phyloP scores from a whole-genome alignment of 345 rosid genomes.

The Laguncularia racemosa region DNA sequence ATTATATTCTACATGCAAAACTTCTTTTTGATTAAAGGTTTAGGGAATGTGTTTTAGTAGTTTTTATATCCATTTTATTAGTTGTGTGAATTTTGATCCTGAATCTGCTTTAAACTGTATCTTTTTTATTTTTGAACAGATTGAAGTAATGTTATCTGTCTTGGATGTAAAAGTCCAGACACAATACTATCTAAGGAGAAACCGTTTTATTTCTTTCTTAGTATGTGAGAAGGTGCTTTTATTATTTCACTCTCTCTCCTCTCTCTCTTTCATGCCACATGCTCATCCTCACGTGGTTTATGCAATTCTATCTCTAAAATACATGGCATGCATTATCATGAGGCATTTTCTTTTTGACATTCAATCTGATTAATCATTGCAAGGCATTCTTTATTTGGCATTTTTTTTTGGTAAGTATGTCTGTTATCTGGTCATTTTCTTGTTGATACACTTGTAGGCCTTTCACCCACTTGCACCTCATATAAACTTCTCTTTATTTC shows the following conservation, averaged over 20 bases:
- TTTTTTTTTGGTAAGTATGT: not conserved
- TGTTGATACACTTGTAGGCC: not conserved
- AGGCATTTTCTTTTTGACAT: no score
- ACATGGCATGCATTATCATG: no score
- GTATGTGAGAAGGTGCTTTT: constrained; percentile 61
- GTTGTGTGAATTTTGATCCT: no score
- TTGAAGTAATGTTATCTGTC: constrained; percentile 44
- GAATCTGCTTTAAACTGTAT: no score
- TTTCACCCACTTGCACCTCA: not conserved
- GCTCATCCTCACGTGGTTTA: no score
- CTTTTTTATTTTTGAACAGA: constrained; percentile 11
- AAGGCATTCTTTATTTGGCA: no score
- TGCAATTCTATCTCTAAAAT: not conserved
- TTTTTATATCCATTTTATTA: not conserved
- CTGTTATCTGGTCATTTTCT: not conserved
- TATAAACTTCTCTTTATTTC: no score
- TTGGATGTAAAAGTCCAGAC: constrained; percentile 69
- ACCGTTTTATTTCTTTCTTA: constrained; percentile 54
- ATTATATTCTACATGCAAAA: no score
- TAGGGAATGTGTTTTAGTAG: not conserved
- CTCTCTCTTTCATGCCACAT: not conserved
- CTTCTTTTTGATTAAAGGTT: not conserved
- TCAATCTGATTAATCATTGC: no score
- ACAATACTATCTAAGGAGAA: constrained; percentile 61
- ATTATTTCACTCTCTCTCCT: not conserved